Evolutionary conservation across 352 stramenopile species (phyloP).

Genomic region (Phytophthora ramorum): DNA sequence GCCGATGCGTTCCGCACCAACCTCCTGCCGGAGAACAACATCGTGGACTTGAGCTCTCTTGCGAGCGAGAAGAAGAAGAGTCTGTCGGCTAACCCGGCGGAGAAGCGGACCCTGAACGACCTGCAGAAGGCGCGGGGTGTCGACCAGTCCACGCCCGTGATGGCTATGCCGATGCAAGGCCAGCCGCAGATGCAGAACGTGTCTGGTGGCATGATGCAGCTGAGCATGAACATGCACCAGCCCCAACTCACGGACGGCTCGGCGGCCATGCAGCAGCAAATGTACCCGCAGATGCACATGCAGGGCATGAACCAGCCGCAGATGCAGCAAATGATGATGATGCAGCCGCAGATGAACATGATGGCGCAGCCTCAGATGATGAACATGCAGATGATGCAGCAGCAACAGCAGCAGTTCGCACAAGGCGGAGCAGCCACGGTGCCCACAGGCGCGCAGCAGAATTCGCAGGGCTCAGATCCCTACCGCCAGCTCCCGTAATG

Average conservation of each 20-base stretch:
- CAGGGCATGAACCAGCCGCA: conserved; percentile 41
- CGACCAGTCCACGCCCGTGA: conserved; percentile 48
- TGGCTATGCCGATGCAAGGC: conserved; percentile 47
- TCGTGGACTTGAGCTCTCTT: conserved; percentile 65
- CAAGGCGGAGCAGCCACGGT: conserved; percentile 17
- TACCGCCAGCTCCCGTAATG: conserved; percentile 35
- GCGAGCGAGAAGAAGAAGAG: conserved; percentile 62
- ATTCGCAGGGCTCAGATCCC: conserved; percentile 19
- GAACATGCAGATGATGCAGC: conserved; percentile 37
- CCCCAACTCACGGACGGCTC: conserved; percentile 37
- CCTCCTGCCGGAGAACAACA: conserved; percentile 70
- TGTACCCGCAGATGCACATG: conserved; percentile 52
- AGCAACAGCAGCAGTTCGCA: conserved; percentile 35
- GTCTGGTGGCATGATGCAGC: conserved; percentile 41
- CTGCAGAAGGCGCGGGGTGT: conserved; percentile 52
- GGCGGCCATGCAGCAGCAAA: conserved; percentile 41
- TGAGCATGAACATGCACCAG: conserved; percentile 45
- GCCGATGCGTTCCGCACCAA: conserved; percentile 50
- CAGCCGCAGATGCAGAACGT: conserved; percentile 33
- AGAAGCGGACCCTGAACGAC: conserved; percentile 66
- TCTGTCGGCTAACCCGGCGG: conserved; percentile 29
- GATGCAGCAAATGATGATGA: conserved; percentile 51
- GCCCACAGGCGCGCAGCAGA: conserved; percentile 9
- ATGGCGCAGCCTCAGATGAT: conserved; percentile 49
- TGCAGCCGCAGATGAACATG: conserved; percentile 51